Evolutionary conservation across 495 filamentous ascomycete genomes (phyloP), one percentile per base, ranked within the genome.

Genomic region (Daldinia loculata): DNA sequence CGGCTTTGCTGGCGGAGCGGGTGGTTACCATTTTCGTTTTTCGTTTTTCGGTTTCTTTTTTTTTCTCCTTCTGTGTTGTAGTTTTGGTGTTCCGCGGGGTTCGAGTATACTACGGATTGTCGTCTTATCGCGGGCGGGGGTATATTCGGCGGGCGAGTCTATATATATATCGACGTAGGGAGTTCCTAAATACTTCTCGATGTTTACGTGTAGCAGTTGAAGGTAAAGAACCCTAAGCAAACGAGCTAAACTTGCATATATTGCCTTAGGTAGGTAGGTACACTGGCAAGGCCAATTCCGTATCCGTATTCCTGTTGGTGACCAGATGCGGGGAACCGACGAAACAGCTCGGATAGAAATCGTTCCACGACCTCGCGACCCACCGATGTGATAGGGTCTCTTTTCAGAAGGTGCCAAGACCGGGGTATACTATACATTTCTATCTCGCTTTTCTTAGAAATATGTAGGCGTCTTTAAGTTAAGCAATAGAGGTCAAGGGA

Each of bases 1-100:
- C 70, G 29, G 63, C 69, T 52, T 77, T 77, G 63, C 61, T 66
- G 26, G 70, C 74, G 56, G 75, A 75, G 56, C 76, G 72, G 8
- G 75, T 78, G 19, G 70, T 68, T 39, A 71, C 72, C 75, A 78
- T 78, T 68, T 36, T 29, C n/a, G 7, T 0, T 78, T 68, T 36
- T 29, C n/a, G 7, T 0, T 27, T 59, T 41, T 41, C 26, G 27
- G 6, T 27, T 59, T 41, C 3, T 45, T 41, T 24, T 27, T 29
- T 15, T 2, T 29, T 45, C n/a, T 38, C 8, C 27, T 27, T 36
- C 6, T 34, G 19, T 56, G 4, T 19, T 4, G 22, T 17, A 17
- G n/a, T 56, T 36, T 56, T 3, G 30, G 4, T 36, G 17, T 36
- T 24, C 55, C 19, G 30, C 55, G 27, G 30, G 34, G 17, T 19